These are phyloP conservation scores for Coemansia sp. DNA, from an alignment of 371 early-diverging fungal genomes.

Conservation along the genomic window DNA sequence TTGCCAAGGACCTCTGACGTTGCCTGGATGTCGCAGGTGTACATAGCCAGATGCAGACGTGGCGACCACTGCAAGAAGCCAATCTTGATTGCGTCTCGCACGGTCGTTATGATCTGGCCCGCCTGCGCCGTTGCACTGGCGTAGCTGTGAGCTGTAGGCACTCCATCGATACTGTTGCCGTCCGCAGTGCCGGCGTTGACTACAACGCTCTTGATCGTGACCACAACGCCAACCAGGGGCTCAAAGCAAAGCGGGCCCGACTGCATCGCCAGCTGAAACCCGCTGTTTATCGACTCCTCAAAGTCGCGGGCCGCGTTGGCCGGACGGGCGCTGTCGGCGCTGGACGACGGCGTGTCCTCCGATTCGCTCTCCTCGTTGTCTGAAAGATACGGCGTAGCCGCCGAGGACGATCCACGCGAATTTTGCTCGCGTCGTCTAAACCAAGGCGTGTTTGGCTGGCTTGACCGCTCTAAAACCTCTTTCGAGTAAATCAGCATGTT, in stretches of 20 bases:
- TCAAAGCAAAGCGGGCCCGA: slow-evolving; percentile 94
- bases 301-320: slow-evolving; percentile 57
- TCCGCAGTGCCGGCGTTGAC: slow-evolving; percentile 7
- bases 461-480: slow-evolving; percentile 22
- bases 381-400: slow-evolving; percentile 36
- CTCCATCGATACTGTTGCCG: background rate
- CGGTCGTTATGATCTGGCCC: slow-evolving; percentile 87
- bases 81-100: slow-evolving; percentile 78
- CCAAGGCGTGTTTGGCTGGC: slow-evolving; percentile 22
- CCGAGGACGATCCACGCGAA: slow-evolving; percentile 8
- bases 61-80: slow-evolving; percentile 94
- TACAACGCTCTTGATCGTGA: slow-evolving; percentile 76
- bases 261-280: slow-evolving; percentile 91
- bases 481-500: slow-evolving; percentile 79
- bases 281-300: slow-evolving; percentile 80
- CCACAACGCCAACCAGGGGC: slow-evolving; percentile 86
- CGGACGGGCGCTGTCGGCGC: background rate
- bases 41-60: slow-evolving; percentile 91
- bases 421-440: slow-evolving; percentile 16
- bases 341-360: background rate
- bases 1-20: slow-evolving; percentile 92
- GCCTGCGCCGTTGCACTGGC: slow-evolving; percentile 26
- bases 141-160: background rate
- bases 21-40: slow-evolving; percentile 93
- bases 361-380: slow-evolving; percentile 29